Base-by-base conservation (phyloP, 108 stramenopile species). In the Cyclotella atomus region DNA sequence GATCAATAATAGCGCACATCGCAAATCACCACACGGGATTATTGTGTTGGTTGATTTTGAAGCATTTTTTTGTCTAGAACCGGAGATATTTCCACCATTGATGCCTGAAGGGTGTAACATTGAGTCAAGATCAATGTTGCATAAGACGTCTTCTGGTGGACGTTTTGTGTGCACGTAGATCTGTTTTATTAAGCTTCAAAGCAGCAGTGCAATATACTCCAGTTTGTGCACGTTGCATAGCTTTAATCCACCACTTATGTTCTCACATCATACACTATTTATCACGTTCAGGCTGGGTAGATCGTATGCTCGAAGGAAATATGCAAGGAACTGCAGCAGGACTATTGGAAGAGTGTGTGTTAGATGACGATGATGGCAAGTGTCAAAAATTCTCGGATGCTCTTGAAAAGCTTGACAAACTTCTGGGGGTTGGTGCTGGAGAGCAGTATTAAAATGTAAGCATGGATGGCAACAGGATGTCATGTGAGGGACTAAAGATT, bases 311-410 rank as follows among this genome's bases (percentile, higher is more conserved):
- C 19, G 75, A 56, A 24, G 83, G 83, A 17, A 76, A 70, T 1
- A 43, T 47, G 53, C 72, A 80, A 14, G 75, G 68, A 20, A 76
- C 74, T 4, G 83, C 83, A 3, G 74, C 79, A 52, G 83, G 83
- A 1, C 54, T 83, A 5, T 64, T 83, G 65, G 83, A 83, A 30
- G 83, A 83, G 43, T 83, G 83, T 61, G 49, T 83, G 2, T 54
- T 83, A 20, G 83, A 83, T 52, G 81, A 82, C 45, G 75, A 76
- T 19, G 63, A 70, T 25, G 79, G 74, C 0, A 80, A 76, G 0
- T 83, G 83, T 38, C 79, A 75, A 23, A 70, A 65, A 0, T 83
- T 80, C 59, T 59, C 71, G 24, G 68, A 67, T 33, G 78, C 83
- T n/a, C 68, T 83, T 23, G 41, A 47, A 0, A 83, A 71, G 30